phyloP scores from a whole-genome alignment of 2,329 filamentous ascomycete genomes.

The Penicillium polonicum region DNA sequence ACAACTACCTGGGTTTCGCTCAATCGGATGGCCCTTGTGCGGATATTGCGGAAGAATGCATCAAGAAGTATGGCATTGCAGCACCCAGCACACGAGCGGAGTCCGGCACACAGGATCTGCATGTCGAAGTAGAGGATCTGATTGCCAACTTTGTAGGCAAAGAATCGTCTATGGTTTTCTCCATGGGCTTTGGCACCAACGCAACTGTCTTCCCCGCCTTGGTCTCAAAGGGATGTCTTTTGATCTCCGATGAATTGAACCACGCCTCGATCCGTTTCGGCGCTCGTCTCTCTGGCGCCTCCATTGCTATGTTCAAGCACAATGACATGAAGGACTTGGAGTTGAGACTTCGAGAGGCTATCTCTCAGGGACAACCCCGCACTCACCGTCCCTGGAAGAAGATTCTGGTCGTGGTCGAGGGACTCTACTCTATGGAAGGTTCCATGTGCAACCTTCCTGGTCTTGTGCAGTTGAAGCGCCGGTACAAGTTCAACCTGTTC shows the following conservation, averaged over 20 bases:
- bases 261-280: constrained; percentile 97
- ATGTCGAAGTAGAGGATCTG: constrained; percentile 83
- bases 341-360: constrained; percentile 80
- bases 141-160: constrained; percentile 93
- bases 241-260: constrained; percentile 96
- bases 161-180: constrained; percentile 92
- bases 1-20: constrained; percentile 98
- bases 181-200: constrained; percentile 98
- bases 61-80: constrained; percentile 82
- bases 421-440: constrained; percentile 98
- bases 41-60: constrained; percentile 81
- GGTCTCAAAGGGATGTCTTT: constrained; percentile 86
- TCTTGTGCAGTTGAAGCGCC: constrained; percentile 79
- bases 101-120: constrained; percentile 81
- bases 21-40: constrained; percentile 97
- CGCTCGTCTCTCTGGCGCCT: constrained; percentile 86
- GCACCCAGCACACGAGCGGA: constrained; percentile 79
- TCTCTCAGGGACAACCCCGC: constrained; percentile 93
- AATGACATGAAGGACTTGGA: constrained; percentile 92
- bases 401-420: constrained; percentile 93
- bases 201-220: constrained; percentile 88
- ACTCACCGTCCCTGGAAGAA: constrained; percentile 99
- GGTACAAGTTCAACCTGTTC: constrained; percentile 96
- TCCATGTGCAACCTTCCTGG: constrained; percentile 98
- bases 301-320: constrained; percentile 96